Conservation (phyloP, 2,329 filamentous ascomycete species). For the Aspergillus brunneoviolaceus region DNA sequence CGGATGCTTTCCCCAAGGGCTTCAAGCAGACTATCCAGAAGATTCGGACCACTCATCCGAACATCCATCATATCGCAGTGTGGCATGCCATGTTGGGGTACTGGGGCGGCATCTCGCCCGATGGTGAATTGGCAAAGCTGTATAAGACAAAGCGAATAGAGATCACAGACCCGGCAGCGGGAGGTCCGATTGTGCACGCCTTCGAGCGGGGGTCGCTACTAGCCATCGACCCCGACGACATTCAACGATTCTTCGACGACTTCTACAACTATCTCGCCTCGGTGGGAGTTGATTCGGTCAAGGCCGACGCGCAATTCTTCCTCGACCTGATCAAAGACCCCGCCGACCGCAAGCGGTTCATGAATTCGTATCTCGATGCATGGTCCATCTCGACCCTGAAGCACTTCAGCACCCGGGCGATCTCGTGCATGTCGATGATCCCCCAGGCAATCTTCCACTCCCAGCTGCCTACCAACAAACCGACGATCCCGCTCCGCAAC, state of each 20-base stretch:
- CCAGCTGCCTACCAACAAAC: slow-evolving; percentile 73
- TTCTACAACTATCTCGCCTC: slow-evolving; percentile 80
- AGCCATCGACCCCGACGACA: slow-evolving; percentile 72
- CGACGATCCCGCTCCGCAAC: slow-evolving; percentile 74
- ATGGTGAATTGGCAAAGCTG: slow-evolving; percentile 68
- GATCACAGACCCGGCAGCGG: slow-evolving; percentile 55
- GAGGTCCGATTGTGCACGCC: slow-evolving; percentile 40
- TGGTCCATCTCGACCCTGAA: slow-evolving; percentile 78
- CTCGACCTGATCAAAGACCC: slow-evolving; percentile 73
- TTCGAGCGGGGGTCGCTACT: slow-evolving; percentile 58
- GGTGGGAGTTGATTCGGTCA: slow-evolving; percentile 79
- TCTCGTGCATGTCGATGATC: slow-evolving; percentile 92
- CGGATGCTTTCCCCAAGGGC: slow-evolving; percentile 74
- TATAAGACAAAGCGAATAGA: slow-evolving; percentile 71
- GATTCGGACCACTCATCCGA: slow-evolving; percentile 68
- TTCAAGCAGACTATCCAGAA: slow-evolving; percentile 68
- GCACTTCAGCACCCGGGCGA: slow-evolving; percentile 73
- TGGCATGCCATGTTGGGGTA: slow-evolving; percentile 91
- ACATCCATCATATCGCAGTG: slow-evolving; percentile 80
- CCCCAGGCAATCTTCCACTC: slow-evolving; percentile 84
- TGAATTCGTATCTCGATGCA: slow-evolving; percentile 75
- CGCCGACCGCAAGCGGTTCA: slow-evolving; percentile 68
- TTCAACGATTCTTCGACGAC: slow-evolving; percentile 77
- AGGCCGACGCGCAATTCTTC: slow-evolving; percentile 91
- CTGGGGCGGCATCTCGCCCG: slow-evolving; percentile 82